phyloP scores from a whole-genome alignment of 2,329 filamentous ascomycete genomes.

The Trichocomaceae sp. region DNA sequence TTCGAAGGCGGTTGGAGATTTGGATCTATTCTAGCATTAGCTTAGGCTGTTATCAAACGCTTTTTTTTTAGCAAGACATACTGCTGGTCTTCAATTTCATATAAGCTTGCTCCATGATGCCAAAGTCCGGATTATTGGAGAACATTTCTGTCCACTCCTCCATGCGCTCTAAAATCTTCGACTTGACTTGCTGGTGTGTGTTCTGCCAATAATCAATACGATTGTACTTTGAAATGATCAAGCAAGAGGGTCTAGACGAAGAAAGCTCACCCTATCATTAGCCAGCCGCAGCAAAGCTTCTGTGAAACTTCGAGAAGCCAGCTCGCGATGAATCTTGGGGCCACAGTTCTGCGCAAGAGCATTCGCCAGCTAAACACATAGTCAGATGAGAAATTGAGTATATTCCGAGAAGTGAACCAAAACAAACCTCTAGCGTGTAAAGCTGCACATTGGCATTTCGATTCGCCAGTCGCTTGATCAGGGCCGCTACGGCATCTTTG shows the following conservation, averaged over 20 bases:
- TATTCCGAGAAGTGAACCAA: neutral
- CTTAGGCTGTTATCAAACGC: neutral
- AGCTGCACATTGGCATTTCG: slow-evolving; percentile 94
- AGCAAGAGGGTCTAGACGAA: neutral
- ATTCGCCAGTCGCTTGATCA: slow-evolving; percentile 88
- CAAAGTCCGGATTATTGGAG: slow-evolving; percentile 76
- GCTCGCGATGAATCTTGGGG: slow-evolving; percentile 75
- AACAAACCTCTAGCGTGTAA: slow-evolving; percentile 74
- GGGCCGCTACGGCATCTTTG: slow-evolving; percentile 78
- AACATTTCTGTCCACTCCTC: slow-evolving; percentile 96
- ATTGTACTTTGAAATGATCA: neutral
- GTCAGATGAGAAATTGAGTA: neutral
- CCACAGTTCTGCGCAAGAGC: slow-evolving; percentile 90
- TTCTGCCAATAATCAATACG: slow-evolving; percentile 46
- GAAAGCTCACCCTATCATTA: slow-evolving; percentile 60
- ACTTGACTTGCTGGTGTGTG: slow-evolving; percentile 92
- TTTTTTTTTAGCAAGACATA: slow-evolving; percentile 26
- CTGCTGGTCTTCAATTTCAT: slow-evolving; percentile 71
- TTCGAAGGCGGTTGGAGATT: slow-evolving; percentile 87
- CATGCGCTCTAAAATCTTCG: slow-evolving; percentile 95
- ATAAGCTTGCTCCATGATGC: slow-evolving; percentile 96
- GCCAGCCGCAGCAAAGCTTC: slow-evolving; percentile 87
- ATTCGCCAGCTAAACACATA: slow-evolving; percentile 63
- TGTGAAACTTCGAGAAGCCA: slow-evolving; percentile 87
- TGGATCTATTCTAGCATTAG: slow-evolving; percentile 57